Base-by-base conservation (phyloP, 129 eudicot species). In the Gnaphalium uliginosum region DNA sequence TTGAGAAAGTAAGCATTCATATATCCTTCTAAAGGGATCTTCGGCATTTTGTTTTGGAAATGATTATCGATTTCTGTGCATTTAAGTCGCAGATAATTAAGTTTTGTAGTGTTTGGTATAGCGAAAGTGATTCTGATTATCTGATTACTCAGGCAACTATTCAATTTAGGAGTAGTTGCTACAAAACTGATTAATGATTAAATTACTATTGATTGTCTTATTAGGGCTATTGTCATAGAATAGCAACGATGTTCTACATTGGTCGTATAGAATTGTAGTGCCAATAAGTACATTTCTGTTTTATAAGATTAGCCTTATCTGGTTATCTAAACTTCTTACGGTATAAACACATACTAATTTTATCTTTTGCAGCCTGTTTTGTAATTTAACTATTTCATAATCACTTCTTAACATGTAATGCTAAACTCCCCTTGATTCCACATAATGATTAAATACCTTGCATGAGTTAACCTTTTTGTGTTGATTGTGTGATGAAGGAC, bases 1-100 rank as follows among this genome's bases (percentile, higher is more conserved):
- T 90, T 66, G 90, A 90, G 77, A 90, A 87, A 53, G 92, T 87
- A 85, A 15, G 86, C 51, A 29, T 54, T 17, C 4, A 4, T 32
- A 41, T 18, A 35, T 72, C 51, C 51, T 18, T 37, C 33, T 33
- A 6, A 18, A 13, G 10, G 50, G 21, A n/a, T n/a, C n/a, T n/a
- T n/a, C 19, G 29, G 68, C 25, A 11, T 22, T 67, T 67, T 68
- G 32, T 21, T 68, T 10, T 41, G 25, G 23, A 26, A 24, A 22
- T 62, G 67, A 62, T 26, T 62, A 27, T 9, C 18, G 6, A 14
- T 11, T 60, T 2, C 15, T 37, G 4, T 15, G 1, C 4, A 62
- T 27, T 27, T 0, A 62, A 62, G 35, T 17, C 4, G 39, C n/a
- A 10, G 35, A 13, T 62, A 9, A 15, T 62, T 17, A 58, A 15